A percentile compares a stretch with the other conserved stretches of the same genome.
phyloP scores from a whole-genome alignment of 345 rosid species.

The Salix dunnii region DNA sequence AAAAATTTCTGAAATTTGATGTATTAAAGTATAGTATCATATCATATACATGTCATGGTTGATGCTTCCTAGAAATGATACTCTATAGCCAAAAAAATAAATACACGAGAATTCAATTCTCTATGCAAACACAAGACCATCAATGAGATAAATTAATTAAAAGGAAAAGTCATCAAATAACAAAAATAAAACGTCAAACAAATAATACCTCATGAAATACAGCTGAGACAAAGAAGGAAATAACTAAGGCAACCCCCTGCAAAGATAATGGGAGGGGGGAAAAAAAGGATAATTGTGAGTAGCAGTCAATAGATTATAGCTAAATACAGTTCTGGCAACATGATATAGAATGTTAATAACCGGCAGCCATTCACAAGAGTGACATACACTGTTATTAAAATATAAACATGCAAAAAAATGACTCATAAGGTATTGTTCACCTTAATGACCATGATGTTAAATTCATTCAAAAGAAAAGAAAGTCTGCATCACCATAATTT shows the following conservation, averaged over 20 bases:
- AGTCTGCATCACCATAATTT: neutral
- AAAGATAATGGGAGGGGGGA: neutral
- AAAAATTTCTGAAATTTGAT: neutral
- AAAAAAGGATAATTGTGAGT: neutral
- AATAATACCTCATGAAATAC: constrained; percentile 81
- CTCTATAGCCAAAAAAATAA: too few species aligned
- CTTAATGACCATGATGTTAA: too few species aligned
- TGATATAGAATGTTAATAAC: neutral
- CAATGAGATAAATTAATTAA: neutral
- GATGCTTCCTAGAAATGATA: neutral
- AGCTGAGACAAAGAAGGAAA: constrained; percentile 85
- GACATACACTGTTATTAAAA: neutral
- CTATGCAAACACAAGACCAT: too few species aligned
- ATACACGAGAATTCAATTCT: neutral
- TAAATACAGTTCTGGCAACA: neutral
- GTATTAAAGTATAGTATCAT: neutral
- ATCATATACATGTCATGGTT: neutral
- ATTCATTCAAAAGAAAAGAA: neutral
- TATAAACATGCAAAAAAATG: neutral
- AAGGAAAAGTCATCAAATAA: neutral
- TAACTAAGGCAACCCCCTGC: constrained; percentile 68
- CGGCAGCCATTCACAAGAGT: neutral
- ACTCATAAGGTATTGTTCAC: neutral
- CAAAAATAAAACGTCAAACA: neutral
- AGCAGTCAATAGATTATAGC: neutral